phyloP scores from a whole-genome alignment of 2,329 filamentous ascomycete genomes.

The Arthrobotrys sphaeroides region DNA sequence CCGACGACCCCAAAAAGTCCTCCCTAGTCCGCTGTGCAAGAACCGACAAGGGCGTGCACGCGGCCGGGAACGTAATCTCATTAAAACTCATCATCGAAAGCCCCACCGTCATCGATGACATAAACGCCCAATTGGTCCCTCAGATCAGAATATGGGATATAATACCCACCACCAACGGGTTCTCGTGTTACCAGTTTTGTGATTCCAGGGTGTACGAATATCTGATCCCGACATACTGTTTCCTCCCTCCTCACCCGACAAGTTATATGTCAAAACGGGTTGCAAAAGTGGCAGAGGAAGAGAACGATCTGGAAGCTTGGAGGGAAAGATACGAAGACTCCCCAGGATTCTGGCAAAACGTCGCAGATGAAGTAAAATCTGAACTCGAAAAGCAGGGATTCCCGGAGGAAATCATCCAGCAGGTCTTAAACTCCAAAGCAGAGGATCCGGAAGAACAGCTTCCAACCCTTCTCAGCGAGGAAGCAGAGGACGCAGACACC shows the following conservation, averaged over 20 bases:
- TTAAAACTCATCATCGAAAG: conserved; percentile 97
- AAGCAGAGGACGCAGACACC: conserved; percentile 30
- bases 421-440: conserved; percentile 50
- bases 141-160: conserved; percentile 98
- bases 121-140: conserved; percentile 82
- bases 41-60: conserved; percentile 97
- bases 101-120: conserved; percentile 83
- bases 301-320: conserved; percentile 75
- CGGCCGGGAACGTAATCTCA: conserved; percentile 92
- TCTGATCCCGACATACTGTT: conserved; percentile 89
- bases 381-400: conserved; percentile 38
- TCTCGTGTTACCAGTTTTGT: conserved; percentile 93
- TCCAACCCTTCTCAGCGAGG: conserved; percentile 69
- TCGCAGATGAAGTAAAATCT: conserved; percentile 80
- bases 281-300: conserved; percentile 78
- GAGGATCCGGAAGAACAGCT: conserved; percentile 71
- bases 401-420: conserved; percentile 68
- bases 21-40: conserved; percentile 91
- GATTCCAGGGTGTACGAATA: conserved; percentile 98
- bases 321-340: conserved; percentile 78
- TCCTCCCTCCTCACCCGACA: conserved; percentile 88
- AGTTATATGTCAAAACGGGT: conserved; percentile 85
- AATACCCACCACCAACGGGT: conserved; percentile 84
- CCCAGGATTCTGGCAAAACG: conserved; percentile 79
- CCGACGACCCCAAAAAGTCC: conserved; percentile 95